Base-by-base conservation (phyloP, 2,329 filamentous ascomycete species). In the Dactylellina drechsleri region DNA sequence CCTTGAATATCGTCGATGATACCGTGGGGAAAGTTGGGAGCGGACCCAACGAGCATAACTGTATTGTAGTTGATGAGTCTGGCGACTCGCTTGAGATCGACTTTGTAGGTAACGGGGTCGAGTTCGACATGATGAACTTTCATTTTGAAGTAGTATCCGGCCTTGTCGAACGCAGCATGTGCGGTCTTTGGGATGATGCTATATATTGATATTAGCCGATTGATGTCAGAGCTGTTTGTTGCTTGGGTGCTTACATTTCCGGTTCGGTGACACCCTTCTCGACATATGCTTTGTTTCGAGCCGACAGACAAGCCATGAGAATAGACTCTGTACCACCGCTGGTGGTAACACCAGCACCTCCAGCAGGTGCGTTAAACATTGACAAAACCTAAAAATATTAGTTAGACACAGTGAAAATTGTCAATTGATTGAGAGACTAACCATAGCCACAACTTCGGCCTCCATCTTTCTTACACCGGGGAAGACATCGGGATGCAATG, bases 381-480 rank as follows among this genome's bases (percentile, higher is more conserved):
- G 88, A 87, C 76, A 96, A 84, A 31, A 89, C 85, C 85, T 86
- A 77, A 52, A 43, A 12, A 26, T 4, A 15, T 15, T 10, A 23
- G 57, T 61, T 62, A 59, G 67, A 41, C 16, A 50, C 31, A 2
- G 3, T 20, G 18, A 41, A n/a, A 12, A 5, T 13, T 45, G 23
- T 15, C 49, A 77, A 4, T 76, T 77, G 62, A 81, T 64, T 16
- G 18, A 31, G 15, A 23, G 16, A 62, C 81, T 56, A 81, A 96
- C 93, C 94, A 99, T 99, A 78, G 93, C 91, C 61, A 99, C 95
- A 76, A 99, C 85, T 84, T 99, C 95, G 52, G 95, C 94, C 85
- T 99, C 95, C 95, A 99, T 99, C 87, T 99, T 99, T 80, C 95
- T 87, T 61, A 99, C 93, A 28, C 94, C 95, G 15, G 95, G 95